These are phyloP conservation scores for Aphanocladium album DNA, from an alignment of 2,329 filamentous ascomycete genomes.

Conservation along the genomic window DNA sequence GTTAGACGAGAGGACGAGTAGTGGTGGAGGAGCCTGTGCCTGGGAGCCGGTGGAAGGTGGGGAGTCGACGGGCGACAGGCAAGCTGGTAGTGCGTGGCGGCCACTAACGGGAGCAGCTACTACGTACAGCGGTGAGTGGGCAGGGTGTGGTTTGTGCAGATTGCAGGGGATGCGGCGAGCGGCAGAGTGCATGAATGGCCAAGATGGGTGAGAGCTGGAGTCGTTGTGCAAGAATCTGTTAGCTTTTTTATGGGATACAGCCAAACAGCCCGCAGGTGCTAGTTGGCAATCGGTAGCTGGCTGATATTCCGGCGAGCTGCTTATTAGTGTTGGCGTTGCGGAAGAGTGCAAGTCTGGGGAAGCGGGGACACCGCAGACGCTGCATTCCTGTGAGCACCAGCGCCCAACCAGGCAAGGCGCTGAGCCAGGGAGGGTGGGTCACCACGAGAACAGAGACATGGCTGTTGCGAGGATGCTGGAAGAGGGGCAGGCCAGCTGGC, in stretches of 20 bases:
- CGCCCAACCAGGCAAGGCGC: constrained; percentile 11
- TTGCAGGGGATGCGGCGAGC: not conserved
- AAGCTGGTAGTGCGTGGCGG: not conserved
- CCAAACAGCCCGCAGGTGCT: no score
- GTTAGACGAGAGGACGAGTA: not conserved
- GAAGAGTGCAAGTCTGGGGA: constrained; percentile 9
- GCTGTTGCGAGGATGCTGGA: not conserved
- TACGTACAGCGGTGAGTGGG: not conserved
- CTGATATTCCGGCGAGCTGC: no score
- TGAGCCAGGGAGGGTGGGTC: not conserved
- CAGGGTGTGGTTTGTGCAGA: not conserved
- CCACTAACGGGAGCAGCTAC: not conserved
- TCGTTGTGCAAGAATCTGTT: no score
- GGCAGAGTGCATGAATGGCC: not conserved
- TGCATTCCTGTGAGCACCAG: constrained; percentile 8
- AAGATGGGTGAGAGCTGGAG: no score
- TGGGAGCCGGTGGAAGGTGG: not conserved
- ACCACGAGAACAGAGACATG: not conserved
- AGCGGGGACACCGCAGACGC: constrained; percentile 7
- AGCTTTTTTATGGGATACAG: no score
- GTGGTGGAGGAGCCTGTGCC: no score
- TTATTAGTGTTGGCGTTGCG: not conserved
- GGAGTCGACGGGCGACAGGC: not conserved
- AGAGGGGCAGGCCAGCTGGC: not conserved
- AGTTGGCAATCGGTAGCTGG: no score